Evolutionary conservation across 176 grass and related monocot genomes (phyloP).

Genomic region (Metroxylon sagu): DNA sequence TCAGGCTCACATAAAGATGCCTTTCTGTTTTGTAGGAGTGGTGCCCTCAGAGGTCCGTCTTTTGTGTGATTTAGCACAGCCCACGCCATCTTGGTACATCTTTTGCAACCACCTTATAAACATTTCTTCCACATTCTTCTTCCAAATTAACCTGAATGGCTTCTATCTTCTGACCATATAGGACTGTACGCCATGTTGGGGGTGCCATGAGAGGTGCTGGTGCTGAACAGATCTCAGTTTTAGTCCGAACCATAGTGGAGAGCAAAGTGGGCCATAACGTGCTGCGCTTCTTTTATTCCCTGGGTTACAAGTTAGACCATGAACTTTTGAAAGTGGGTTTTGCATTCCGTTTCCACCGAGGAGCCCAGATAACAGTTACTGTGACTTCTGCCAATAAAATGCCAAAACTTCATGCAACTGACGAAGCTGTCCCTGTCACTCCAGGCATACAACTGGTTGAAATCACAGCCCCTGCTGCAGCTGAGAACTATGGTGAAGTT

Average conservation of each 20-base stretch:
- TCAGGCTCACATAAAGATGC: slow-evolving; percentile 14
- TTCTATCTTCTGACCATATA: slow-evolving; percentile 13
- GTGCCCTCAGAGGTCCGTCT: slow-evolving; percentile 74
- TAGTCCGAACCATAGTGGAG: slow-evolving; percentile 66
- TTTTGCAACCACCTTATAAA: too few species aligned
- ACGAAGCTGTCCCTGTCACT: slow-evolving; percentile 64
- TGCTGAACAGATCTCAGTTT: slow-evolving; percentile 86
- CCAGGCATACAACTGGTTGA: slow-evolving; percentile 87
- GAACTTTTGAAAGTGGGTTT: too few species aligned
- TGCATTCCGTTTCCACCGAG: too few species aligned
- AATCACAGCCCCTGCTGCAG: slow-evolving; percentile 72
- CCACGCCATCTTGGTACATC: slow-evolving; percentile 77
- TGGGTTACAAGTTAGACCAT: too few species aligned
- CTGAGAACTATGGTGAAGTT: slow-evolving; percentile 85
- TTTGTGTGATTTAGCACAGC: slow-evolving; percentile 78
- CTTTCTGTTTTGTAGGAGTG: slow-evolving; percentile 31
- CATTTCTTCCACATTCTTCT: too few species aligned
- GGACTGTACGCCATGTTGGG: slow-evolving; percentile 73
- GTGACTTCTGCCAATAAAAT: slow-evolving; percentile 30
- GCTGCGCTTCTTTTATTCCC: too few species aligned
- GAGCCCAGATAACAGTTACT: too few species aligned
- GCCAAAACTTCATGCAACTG: slow-evolving; percentile 63
- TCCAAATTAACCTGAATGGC: not conserved
- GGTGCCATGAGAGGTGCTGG: slow-evolving; percentile 84
- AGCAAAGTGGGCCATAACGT: slow-evolving; percentile 54